These are phyloP conservation scores for Pseudozyma flocculosa DNA, from an alignment of 1,284 basidiomycete genomes.

Conservation along the genomic window DNA sequence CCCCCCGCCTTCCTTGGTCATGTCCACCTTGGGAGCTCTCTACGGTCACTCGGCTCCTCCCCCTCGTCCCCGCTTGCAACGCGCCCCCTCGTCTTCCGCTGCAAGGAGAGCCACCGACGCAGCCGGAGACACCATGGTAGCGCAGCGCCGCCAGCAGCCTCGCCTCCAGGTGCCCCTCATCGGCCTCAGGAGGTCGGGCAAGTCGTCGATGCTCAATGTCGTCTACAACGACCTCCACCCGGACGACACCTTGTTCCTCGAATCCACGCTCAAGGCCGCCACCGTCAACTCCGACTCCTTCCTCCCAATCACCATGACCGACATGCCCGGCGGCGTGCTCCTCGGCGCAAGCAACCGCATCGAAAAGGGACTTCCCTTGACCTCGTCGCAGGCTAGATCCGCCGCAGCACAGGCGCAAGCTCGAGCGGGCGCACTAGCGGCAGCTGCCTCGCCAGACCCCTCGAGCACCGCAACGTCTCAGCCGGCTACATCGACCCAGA, in stretches of 20 bases:
- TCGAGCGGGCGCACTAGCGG: too few relatives aligned
- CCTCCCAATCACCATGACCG: slow-evolving; percentile 91
- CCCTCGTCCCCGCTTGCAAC: not conserved
- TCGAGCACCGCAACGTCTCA: too few relatives aligned
- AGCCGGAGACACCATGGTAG: not conserved
- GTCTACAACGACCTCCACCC: slow-evolving; percentile 81
- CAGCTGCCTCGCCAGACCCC: too few relatives aligned
- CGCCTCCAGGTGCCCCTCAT: slow-evolving; percentile 34
- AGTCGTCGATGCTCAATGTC: slow-evolving; percentile 87
- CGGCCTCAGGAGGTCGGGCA: slow-evolving; percentile 66
- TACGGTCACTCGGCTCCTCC: slow-evolving; percentile 5
- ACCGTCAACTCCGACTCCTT: slow-evolving; percentile 68
- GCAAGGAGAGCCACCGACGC: not conserved
- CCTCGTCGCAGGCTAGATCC: not conserved
- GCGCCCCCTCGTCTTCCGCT: not conserved
- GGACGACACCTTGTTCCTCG: slow-evolving; percentile 88
- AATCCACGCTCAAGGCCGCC: slow-evolving; percentile 59
- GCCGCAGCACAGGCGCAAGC: too few relatives aligned
- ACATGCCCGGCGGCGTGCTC: slow-evolving; percentile 78
- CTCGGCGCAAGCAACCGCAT: slow-evolving; percentile 15
- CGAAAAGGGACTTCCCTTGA: slow-evolving; percentile 29
- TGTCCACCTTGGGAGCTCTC: slow-evolving; percentile 9
- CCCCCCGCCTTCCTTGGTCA: not conserved
- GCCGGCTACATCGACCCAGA: too few relatives aligned
- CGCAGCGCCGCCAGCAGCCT: not conserved